These are phyloP conservation scores for Leishmania amazonensis DNA, from an alignment of 208 protist genomes.

Conservation along the genomic window DNA sequence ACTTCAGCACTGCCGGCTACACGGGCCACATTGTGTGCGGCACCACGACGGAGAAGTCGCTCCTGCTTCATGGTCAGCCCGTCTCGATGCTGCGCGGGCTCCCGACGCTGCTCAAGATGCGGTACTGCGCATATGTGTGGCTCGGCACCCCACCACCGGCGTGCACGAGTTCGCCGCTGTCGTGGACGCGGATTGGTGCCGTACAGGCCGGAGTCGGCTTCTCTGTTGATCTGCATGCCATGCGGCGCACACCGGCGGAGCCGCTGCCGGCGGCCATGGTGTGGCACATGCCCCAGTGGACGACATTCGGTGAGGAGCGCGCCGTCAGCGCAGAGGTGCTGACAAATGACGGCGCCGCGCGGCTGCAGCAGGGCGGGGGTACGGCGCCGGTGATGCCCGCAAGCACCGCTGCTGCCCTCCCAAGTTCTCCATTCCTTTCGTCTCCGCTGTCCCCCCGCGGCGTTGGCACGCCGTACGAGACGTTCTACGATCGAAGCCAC, in stretches of 20 bases:
- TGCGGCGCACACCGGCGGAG: neutral
- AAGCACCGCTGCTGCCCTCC: neutral
- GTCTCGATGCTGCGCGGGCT: constrained; percentile 15
- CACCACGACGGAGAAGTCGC: constrained; percentile 14
- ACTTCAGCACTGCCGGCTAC: constrained; percentile 16
- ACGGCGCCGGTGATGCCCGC: neutral
- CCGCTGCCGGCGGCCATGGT: neutral
- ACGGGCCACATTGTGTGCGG: constrained; percentile 19
- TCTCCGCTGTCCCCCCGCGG: neutral
- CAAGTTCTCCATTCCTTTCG: too few relatives aligned
- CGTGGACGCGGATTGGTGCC: constrained; percentile 2
- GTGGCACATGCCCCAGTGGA: constrained; percentile 22
- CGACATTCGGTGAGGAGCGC: constrained; percentile 7
- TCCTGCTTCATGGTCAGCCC: constrained; percentile 10
- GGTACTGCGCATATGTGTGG: constrained; percentile 20
- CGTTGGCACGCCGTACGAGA: constrained; percentile 6
- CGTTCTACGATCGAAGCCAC: constrained; percentile 41
- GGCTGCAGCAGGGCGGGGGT: neutral
- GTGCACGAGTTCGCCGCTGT: neutral
- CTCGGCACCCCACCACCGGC: constrained; percentile 7
- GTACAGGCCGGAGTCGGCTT: neutral
- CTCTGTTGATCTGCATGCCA: constrained; percentile 1
- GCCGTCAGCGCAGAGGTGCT: neutral
- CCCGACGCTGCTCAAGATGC: constrained; percentile 15
- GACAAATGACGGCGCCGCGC: neutral